Percentiles rank a stretch among this genome's conserved stretches.
Evolutionary conservation across 2,329 filamentous ascomycete species (phyloP).

Genomic region (Cladosporium sp.): DNA sequence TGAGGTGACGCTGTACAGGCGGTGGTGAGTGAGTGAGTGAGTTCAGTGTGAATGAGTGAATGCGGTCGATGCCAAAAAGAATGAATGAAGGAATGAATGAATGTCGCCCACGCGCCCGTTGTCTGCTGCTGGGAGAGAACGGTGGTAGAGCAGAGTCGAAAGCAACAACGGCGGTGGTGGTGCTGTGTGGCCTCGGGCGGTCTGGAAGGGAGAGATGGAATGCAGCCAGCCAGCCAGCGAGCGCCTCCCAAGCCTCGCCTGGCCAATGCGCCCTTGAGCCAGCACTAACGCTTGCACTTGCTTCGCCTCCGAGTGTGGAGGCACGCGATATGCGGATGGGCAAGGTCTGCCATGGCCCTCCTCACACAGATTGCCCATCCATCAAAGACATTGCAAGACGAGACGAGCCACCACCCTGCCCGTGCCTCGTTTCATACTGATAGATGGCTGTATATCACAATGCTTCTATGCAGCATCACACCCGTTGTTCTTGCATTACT

Average conservation of each 20-base stretch:
- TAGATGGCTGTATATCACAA: not conserved
- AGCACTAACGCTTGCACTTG: not conserved
- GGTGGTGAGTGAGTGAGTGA: not conserved
- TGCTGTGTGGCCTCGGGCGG: conserved; percentile 3
- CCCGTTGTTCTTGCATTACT: not conserved
- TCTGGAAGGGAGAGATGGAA: conserved; percentile 18
- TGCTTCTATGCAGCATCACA: not conserved
- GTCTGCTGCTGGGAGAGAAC: not conserved
- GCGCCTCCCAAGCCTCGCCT: conserved; percentile 5
- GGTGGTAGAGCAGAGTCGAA: conserved; percentile 1
- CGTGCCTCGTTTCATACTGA: not conserved
- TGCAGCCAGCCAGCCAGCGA: conserved; percentile 3
- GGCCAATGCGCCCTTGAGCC: not conserved
- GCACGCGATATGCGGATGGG: not conserved
- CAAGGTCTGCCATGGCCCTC: not conserved
- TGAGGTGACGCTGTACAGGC: conserved; percentile 21
- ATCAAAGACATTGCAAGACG: not conserved
- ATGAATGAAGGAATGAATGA: conserved; percentile 14
- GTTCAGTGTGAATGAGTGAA: conserved; percentile 22
- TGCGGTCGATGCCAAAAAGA: conserved; percentile 21
- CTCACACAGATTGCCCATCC: not conserved
- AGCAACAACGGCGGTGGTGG: not conserved
- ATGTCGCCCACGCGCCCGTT: not conserved
- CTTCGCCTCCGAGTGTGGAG: conserved; percentile 6
- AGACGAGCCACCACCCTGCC: no score